phyloP scores from a whole-genome alignment of 805 yeast species.

The Starmerella lactis-condensi region DNA sequence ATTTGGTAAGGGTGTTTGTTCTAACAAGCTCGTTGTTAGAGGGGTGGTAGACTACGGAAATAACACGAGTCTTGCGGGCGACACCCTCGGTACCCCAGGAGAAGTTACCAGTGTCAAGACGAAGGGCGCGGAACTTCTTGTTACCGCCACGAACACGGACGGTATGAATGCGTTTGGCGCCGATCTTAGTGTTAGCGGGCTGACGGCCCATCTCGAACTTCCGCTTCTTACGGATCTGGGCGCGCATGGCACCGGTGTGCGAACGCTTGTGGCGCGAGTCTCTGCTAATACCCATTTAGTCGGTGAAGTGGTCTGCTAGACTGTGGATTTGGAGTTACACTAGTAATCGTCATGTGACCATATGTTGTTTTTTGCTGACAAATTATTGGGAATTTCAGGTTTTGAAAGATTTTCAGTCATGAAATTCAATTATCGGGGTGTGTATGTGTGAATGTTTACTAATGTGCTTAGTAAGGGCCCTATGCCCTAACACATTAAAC shows the following conservation, averaged over 20 bases:
- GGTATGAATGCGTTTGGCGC: constrained; percentile 95
- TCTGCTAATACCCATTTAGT: constrained; percentile 98
- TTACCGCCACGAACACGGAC: constrained; percentile 99
- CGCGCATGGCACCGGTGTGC: constrained; percentile 99
- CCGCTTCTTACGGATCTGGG: constrained; percentile 99
- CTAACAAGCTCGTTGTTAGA: constrained; percentile 99
- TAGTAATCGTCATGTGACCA: too few relatives aligned
- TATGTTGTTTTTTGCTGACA: background rate
- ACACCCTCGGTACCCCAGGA: constrained; percentile 99
- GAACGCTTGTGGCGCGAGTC: constrained; percentile 99
- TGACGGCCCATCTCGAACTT: constrained; percentile 99
- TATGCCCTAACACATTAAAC: too few relatives aligned
- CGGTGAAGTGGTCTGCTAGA: constrained; percentile 3
- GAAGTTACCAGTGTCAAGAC: constrained; percentile 82
- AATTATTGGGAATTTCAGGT: too few relatives aligned
- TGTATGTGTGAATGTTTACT: too few relatives aligned
- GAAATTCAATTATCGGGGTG: too few relatives aligned
- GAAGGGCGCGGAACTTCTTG: constrained; percentile 98
- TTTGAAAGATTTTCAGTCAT: too few relatives aligned
- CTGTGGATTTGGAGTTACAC: constrained; percentile 1
- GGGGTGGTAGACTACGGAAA: constrained; percentile 96
- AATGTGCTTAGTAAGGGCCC: too few relatives aligned
- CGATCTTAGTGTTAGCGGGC: constrained; percentile 98
- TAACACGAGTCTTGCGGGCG: constrained; percentile 96
- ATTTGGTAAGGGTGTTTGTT: constrained; percentile 97